Percentiles rank a stretch among this genome's conserved stretches.
Evolutionary conservation across 495 filamentous ascomycete species (phyloP).

Genomic region (Hypoxylon fuscum): DNA sequence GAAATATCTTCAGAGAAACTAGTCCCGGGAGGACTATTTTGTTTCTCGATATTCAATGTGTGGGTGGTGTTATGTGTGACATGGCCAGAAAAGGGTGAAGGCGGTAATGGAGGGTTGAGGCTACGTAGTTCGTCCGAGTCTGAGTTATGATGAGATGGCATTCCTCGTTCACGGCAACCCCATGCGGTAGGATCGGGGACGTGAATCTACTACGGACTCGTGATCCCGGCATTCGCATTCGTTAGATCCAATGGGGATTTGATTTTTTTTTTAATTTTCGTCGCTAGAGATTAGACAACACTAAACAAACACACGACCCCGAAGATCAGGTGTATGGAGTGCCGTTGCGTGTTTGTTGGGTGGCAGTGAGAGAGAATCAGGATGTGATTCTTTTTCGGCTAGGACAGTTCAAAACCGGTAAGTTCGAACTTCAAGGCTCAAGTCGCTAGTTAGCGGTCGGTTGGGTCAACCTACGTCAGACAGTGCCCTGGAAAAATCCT

Average conservation of each 20-base stretch:
- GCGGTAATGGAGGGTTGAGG: conserved; percentile 9
- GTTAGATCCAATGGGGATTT: conserved; percentile 15
- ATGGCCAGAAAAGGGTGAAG: conserved; percentile 15
- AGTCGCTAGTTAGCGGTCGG: conserved; percentile 39
- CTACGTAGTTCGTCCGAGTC: conserved; percentile 32
- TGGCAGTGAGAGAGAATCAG: conserved; percentile 39
- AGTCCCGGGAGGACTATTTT: conserved; percentile 22
- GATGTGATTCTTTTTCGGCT: conserved; percentile 42
- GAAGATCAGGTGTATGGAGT: conserved; percentile 33
- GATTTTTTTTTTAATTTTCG: background rate
- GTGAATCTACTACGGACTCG: conserved; percentile 38
- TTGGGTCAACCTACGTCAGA: conserved; percentile 42
- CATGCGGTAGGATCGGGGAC: conserved; percentile 41
- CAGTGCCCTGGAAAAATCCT: conserved; percentile 24
- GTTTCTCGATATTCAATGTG: conserved; percentile 34
- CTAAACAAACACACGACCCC: conserved; percentile 26
- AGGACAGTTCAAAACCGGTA: conserved; percentile 45
- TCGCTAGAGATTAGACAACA: conserved; percentile 28
- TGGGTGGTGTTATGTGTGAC: conserved; percentile 11
- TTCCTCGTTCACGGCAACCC: conserved; percentile 41
- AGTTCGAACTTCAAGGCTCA: conserved; percentile 41
- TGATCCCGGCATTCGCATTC: conserved; percentile 41
- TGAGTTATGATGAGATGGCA: conserved; percentile 36
- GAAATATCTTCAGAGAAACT: conserved; percentile 29
- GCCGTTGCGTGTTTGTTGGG: conserved; percentile 39